Percentiles rank a stretch among this genome's conserved stretches.
Conservation (phyloP, 2,329 filamentous ascomycete species). For the Nigrograna mackinnonii region DNA sequence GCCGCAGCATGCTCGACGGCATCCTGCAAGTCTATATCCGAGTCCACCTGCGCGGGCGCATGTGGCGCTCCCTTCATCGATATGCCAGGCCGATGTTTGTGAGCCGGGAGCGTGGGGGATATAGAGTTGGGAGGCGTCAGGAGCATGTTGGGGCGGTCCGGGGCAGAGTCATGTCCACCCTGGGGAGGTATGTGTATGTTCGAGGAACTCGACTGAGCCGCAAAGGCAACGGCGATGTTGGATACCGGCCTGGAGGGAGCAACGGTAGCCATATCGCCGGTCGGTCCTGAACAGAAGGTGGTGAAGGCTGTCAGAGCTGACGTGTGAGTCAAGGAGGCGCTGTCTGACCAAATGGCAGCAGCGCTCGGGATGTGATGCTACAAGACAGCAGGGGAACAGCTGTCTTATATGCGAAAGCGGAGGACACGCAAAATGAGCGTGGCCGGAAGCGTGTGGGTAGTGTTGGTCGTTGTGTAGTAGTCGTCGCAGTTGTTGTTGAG, state of each 20-base stretch:
- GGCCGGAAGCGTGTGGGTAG: slow-evolving; percentile 1
- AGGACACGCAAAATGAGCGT: too few relatives aligned
- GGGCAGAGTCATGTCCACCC: slow-evolving; percentile 22
- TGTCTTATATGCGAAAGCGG: slow-evolving; percentile 15
- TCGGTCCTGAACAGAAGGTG: slow-evolving; percentile 8
- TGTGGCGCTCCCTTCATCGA: slow-evolving; percentile 50
- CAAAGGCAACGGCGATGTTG: slow-evolving; percentile 46
- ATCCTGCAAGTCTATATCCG: slow-evolving; percentile 85
- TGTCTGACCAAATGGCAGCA: slow-evolving; percentile 22
- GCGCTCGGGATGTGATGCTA: slow-evolving; percentile 9
- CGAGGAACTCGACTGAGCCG: slow-evolving; percentile 26
- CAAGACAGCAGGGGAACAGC: slow-evolving; percentile 13
- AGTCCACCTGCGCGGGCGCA: slow-evolving; percentile 65
- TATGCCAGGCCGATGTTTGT: slow-evolving; percentile 68
- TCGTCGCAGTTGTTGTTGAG: too few relatives aligned
- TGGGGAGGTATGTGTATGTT: slow-evolving; percentile 35
- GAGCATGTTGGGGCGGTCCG: slow-evolving; percentile 54
- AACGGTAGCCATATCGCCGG: slow-evolving; percentile 38
- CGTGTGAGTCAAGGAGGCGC: slow-evolving; percentile 34
- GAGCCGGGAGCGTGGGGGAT: slow-evolving; percentile 82
- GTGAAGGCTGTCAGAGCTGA: slow-evolving; percentile 23
- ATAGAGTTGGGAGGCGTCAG: slow-evolving; percentile 95
- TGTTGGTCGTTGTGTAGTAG: neutral
- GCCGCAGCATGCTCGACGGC: slow-evolving; percentile 56
- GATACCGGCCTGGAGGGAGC: slow-evolving; percentile 39